Base-by-base conservation (phyloP, 208 protist species). In the Novymonas esmeraldas region DNA sequence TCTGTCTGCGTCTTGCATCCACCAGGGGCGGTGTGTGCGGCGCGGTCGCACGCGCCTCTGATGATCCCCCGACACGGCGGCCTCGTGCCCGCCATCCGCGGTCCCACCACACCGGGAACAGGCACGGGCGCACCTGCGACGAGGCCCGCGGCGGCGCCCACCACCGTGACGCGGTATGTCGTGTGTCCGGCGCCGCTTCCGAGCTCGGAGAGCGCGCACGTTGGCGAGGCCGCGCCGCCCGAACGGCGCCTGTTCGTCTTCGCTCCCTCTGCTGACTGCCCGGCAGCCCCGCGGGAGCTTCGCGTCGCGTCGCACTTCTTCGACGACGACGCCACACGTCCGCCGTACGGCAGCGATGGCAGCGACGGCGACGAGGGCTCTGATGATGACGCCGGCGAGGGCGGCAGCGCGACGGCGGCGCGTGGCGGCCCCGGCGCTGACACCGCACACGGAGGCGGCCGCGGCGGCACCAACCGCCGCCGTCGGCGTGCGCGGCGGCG, bases 31-130 rank as follows among this genome's bases (percentile, higher is more conserved):
- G n/a, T n/a, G n/a, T 39, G 29, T 2, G 38, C 51, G 20, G 29
- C 20, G n/a, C 51, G 29, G 41, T 26, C 3, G 16, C 18, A 1
- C 41, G 11, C 9, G 14, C 20, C 18, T 41, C 0, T 9, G 16
- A 79, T 79, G 73, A 80, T 80, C 36, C 75, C 75, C 13, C 38
- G 75, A 44, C 34, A 80, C 36, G 50, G 67, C 36, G 75, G 64
- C 41, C 60, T 80, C 13, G 75, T 80, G 16, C 75, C 75, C 14
- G 38, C 45, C 1, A 78, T 78, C 26, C 69, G 76, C 22, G 45
- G 29, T 7, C 28, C 62, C 14, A 33, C 38, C 4, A n/a, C 64
- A 7, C 61, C 49, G 31, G 44, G 22, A 6, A 16, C 16, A 41
- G 44, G 3, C 10, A 50, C 20, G 9, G 28, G 13, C 22, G 36